Conservation (phyloP, 2,329 filamentous ascomycete species). For the Penicillium sp. region DNA sequence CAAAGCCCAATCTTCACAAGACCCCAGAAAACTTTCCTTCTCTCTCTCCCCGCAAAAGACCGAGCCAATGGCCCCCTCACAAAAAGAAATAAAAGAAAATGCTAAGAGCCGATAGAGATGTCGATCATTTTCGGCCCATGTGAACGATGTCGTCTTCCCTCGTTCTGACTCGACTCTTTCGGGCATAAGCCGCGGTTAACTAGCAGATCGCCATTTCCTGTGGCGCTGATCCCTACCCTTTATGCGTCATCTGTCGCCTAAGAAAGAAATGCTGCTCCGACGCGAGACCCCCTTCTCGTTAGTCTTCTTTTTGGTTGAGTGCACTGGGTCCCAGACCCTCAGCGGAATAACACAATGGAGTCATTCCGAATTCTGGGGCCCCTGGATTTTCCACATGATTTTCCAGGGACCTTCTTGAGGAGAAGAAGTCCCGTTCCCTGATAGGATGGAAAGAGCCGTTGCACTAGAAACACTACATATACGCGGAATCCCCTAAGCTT, state of each 20-base stretch:
- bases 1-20: neutral
- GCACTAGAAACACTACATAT: slow-evolving; percentile 6
- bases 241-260: slow-evolving; percentile 14
- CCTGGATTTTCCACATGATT: neutral
- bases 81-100: neutral
- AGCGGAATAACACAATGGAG: neutral
- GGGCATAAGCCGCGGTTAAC: slow-evolving; percentile 19
- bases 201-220: slow-evolving; percentile 23
- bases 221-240: slow-evolving; percentile 17
- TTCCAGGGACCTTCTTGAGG: neutral
- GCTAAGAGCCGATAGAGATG: neutral
- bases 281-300: neutral
- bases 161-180: neutral
- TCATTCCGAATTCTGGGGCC: slow-evolving; percentile 2
- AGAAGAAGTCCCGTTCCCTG: neutral
- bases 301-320: neutral
- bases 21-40: neutral
- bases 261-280: slow-evolving; percentile 21
- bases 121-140: slow-evolving; percentile 18
- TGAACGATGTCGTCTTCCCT: slow-evolving; percentile 14
- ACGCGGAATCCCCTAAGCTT: neutral
- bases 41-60: slow-evolving; percentile 9
- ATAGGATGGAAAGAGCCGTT: neutral
- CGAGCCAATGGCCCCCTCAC: neutral
- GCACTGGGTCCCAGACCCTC: neutral